Percentiles rank a stretch among this genome's conserved stretches.
phyloP scores from a whole-genome alignment of 2,329 filamentous ascomycete genomes.

The Clarireedia monteithiana region DNA sequence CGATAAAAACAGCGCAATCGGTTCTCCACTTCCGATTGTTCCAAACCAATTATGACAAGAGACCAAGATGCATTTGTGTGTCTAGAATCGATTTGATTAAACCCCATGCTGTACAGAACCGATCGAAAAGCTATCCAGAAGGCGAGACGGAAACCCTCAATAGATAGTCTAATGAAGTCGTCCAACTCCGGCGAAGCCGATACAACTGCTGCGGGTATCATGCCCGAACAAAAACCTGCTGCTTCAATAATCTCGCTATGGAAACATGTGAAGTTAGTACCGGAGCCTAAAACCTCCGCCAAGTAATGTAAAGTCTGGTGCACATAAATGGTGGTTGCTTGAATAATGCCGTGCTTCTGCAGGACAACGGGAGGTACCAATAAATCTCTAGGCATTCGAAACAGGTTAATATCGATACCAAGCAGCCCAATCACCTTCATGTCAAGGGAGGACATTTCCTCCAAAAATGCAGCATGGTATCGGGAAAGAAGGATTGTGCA shows the following conservation, averaged over 20 bases:
- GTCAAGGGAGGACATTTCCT: not conserved
- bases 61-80: not conserved
- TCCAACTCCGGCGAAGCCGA: not conserved
- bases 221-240: not conserved
- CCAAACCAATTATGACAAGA: not conserved
- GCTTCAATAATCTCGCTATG: not conserved
- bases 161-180: not conserved
- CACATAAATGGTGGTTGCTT: not conserved
- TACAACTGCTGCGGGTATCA: not conserved
- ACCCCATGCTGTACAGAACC: not conserved
- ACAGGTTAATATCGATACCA: not conserved
- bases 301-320: conserved; percentile 1
- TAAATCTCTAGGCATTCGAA: not conserved
- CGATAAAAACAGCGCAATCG: not conserved
- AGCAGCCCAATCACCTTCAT: not conserved
- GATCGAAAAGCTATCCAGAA: conserved; percentile 1
- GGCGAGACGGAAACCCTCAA: conserved; percentile 2
- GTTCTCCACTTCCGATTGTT: not conserved
- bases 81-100: not conserved
- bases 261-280: not conserved
- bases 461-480: conserved; percentile 1
- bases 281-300: not conserved
- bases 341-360: not conserved
- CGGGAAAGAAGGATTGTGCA: not conserved
- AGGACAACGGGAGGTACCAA: not conserved